Conservation (phyloP, 148 eudicot genomes). For the Camellia lanceoleosa region DNA sequence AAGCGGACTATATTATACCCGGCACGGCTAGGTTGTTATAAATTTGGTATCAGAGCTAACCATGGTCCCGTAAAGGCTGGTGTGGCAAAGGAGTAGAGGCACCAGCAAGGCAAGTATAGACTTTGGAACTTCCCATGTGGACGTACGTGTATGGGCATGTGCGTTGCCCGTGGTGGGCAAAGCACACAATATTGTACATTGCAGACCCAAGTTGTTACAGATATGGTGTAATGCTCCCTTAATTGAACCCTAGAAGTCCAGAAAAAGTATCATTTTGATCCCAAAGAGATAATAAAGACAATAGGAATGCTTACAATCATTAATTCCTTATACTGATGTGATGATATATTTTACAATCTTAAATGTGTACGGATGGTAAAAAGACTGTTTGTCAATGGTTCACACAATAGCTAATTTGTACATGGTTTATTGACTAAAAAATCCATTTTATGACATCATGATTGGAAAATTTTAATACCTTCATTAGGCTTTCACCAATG, state of each 20-base stretch:
- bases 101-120: too few species aligned
- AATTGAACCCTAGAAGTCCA: not conserved
- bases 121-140: too few species aligned
- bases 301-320: not conserved
- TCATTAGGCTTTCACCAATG: not conserved
- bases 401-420: not conserved
- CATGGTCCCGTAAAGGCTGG: too few species aligned
- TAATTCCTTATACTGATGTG: not conserved
- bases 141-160: too few species aligned
- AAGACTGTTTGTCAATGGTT: not conserved
- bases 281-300: too few species aligned
- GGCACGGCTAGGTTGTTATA: too few species aligned
- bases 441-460: not conserved
- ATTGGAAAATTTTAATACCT: not conserved
- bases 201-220: too few species aligned
- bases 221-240: not conserved
- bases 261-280: not conserved
- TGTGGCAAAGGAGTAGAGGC: too few species aligned
- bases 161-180: too few species aligned
- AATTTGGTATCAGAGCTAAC: too few species aligned
- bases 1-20: too few species aligned
- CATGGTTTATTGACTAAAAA: not conserved
- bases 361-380: not conserved
- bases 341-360: not conserved
- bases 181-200: too few species aligned